Evolutionary conservation across 768 basidiomycete species (phyloP).

Genomic region (Omphalotus guepiniiformis): DNA sequence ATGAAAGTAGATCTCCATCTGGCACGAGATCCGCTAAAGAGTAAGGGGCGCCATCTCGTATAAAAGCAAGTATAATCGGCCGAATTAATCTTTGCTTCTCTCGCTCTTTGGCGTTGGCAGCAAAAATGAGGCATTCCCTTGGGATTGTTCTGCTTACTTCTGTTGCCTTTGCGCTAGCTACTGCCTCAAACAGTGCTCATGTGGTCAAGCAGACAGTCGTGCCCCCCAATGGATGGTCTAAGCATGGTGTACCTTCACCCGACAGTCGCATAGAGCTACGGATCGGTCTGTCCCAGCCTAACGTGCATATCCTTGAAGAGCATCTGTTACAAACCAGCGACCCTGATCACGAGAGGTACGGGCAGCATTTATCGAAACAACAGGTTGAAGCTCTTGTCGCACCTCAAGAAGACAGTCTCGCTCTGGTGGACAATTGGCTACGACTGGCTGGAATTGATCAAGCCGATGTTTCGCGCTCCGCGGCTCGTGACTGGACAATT

Average conservation of each 20-base stretch:
- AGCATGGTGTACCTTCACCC: conserved; percentile 22
- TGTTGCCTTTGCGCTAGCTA: neutral
- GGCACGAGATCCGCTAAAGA: no score
- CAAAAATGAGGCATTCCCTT: neutral
- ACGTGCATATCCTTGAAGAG: conserved; percentile 26
- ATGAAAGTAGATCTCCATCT: no score
- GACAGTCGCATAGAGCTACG: conserved; percentile 29
- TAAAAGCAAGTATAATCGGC: no score
- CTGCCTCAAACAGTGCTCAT: neutral
- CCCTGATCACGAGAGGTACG: conserved; percentile 29
- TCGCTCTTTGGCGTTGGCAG: neutral
- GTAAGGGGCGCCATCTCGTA: no score
- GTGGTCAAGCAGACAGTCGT: conserved; percentile 2
- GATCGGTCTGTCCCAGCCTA: conserved; percentile 30
- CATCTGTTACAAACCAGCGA: conserved; percentile 30
- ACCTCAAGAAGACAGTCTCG: conserved; percentile 33
- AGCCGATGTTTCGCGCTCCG: conserved; percentile 38
- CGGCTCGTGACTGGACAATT: conserved; percentile 67
- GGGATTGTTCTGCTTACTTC: neutral
- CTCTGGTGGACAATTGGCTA: conserved; percentile 42
- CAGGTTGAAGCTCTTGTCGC: conserved; percentile 41
- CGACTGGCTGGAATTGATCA: conserved; percentile 32
- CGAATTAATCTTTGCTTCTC: neutral
- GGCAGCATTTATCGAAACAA: conserved; percentile 34
- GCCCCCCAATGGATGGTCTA: conserved; percentile 30